phyloP scores from a whole-genome alignment of 306 rosid species.

The Medicago ruthenica region DNA sequence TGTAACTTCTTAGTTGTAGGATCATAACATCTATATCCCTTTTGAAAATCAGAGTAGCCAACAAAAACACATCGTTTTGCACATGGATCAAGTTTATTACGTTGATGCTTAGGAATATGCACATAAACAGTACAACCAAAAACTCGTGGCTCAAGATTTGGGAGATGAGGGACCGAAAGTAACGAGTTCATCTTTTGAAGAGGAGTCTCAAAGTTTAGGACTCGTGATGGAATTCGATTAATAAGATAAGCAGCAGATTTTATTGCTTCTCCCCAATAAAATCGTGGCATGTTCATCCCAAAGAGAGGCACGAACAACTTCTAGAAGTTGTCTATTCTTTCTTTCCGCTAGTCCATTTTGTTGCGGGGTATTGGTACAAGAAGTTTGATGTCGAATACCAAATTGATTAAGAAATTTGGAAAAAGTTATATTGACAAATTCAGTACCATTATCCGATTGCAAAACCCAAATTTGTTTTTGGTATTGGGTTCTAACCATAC shows the following conservation, averaged over 20 bases:
- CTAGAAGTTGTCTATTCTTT: slow-evolving; percentile 13
- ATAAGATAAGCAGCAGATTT: too few species aligned
- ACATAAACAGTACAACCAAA: slow-evolving; percentile 3
- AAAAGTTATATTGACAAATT: background rate
- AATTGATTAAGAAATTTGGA: background rate
- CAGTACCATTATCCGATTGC: background rate
- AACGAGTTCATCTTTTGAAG: background rate
- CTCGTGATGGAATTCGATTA: too few species aligned
- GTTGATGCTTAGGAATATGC: background rate
- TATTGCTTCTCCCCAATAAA: too few species aligned
- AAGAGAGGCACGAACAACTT: slow-evolving; percentile 34
- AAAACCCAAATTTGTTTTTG: background rate
- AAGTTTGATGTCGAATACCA: slow-evolving; percentile 3
- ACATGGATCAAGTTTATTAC: background rate
- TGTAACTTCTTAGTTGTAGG: too few species aligned
- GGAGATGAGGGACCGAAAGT: background rate
- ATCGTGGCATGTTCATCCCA: slow-evolving; percentile 37
- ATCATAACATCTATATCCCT: too few species aligned
- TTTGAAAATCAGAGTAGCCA: too few species aligned
- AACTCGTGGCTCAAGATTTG: slow-evolving; percentile 6
- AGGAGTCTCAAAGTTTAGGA: too few species aligned
- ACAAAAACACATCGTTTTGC: slow-evolving; percentile 5
- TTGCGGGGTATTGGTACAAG: background rate
- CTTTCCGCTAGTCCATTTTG: slow-evolving; percentile 21
- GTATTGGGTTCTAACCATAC: slow-evolving; percentile 15